Base-by-base conservation (phyloP, 495 filamentous ascomycete species). In the Xylaria scruposa region DNA sequence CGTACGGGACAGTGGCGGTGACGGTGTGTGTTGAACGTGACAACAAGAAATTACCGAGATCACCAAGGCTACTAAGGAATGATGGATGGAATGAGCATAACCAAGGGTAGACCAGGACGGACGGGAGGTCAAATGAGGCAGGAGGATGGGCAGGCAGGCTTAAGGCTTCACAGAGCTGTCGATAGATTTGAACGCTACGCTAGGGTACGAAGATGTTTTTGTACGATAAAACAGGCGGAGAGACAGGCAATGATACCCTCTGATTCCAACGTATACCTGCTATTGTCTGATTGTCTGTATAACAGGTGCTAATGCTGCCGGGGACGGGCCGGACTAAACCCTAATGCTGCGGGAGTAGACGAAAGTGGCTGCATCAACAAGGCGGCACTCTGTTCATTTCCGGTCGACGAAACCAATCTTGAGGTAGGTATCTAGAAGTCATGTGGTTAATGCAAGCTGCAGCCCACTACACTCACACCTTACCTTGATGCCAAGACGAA, bases 221-320 rank as follows among this genome's bases (percentile, higher is more conserved):
- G 77, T 79, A 79, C 73, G 73, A 79, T 79, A 76, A 69, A 73
- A 69, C 21, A 75, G 19, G 36, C n/a, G 42, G 42, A 65, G 62
- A 65, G 75, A 79, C 72, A 76, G 72, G 75, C 77, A 77, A 79
- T 77, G 77, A 79, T 79, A 79, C 77, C 76, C 77, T 75, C 77
- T 75, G 72, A 67, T 79, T 79, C 72, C 62, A 69, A 77, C 36
- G 46, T 44, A 70, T 49, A 24, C 54, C 10, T 31, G 17, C 4
- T 49, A 21, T 49, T 49, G 19, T 40, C 15, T 7, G 40, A 31
- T 31, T 53, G n/a, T n/a, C n/a, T n/a, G 53, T 63, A 40, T 31
- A 31, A 31, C n/a, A 29, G 47, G 56, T 29, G 53, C 54, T 21
- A 38, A 66, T 51, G 19, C 63, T 33, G 21, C 29, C 38, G 46